Base-by-base conservation (phyloP, 2,329 filamentous ascomycete species). In the Xylariaceae sp. region DNA sequence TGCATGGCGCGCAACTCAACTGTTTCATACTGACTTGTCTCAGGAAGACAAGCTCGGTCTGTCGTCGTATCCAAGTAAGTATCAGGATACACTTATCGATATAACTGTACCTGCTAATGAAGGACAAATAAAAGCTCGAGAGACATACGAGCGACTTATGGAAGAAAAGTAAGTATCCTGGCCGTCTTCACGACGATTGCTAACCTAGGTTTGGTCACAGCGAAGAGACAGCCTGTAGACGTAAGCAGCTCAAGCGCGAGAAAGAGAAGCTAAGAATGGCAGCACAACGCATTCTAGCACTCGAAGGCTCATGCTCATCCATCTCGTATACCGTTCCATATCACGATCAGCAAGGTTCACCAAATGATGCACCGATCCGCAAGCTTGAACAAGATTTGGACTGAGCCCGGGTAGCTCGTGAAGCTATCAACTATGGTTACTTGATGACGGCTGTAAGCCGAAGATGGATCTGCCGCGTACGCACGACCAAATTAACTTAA, bases 131-230 rank as follows among this genome's bases (percentile, higher is more conserved):
- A 14, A 41, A 55, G 55, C 36, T 14, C 14, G 14, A 1, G n/a
- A 11, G 14, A 59, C 66, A 4, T 76, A 70, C 48, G 61, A 64
- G 48, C 62, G 58, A 22, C 66, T 76, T 10, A 75, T 76, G 73
- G 71, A 68, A 12, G 74, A 76, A 41, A 72, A 76, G 44, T 55
- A 61, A 3, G 55, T 58, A 0, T 75, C 70, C 1, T 71, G 73
- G 0, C 45, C 57, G 7, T 27, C 22, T 27, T 27, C 4, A 7
- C 7, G 22, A 27, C 7, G 22, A 27, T 27, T 27, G 22, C 22
- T 27, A 27, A 27, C 22, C 22, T 27, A n/a, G n/a, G n/a, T 7
- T 7, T 27, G 4, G 7, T 27, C 4, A 27, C 7, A 27, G 22
- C 7, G 22, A 27, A 27, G 22, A 27, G 22, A 27, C 7, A 27